Base-by-base conservation (phyloP, 768 basidiomycete genomes). In the Tylopilus intermedius region DNA sequence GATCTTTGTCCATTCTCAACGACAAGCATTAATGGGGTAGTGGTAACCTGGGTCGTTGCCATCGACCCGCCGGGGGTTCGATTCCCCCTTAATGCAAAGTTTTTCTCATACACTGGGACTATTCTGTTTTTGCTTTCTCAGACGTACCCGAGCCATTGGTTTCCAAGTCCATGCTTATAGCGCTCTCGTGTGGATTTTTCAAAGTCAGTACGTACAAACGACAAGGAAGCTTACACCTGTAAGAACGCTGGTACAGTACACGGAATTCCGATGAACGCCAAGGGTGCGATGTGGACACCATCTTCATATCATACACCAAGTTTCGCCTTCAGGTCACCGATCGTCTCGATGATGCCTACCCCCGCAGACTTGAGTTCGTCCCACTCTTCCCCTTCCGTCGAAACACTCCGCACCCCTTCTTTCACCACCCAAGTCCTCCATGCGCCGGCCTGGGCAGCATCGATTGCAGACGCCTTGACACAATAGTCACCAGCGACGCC, bases 11-110 rank as follows among this genome's bases (percentile, higher is more conserved):
- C 14, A n/a, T n/a, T n/a, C 15, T 3, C 4, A 14, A 15, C 33
- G 2, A 18, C 38, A 14, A 32, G 74, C 77, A 79, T 79, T 74
- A 79, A 77, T 80, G 76, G 33, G 33, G 33, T 33, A 33, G 33
- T 33, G 33, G 33, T 33, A 33, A 33, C 33, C 33, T 33, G 33
- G 49, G 49, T 79, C 76, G 77, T 79, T 79, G 78, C 77, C 78
- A 79, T 81, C 83, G 84, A 86, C 82, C 84, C 84, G 84, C 84
- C 84, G 84, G 83, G 84, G 83, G 84, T 86, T 86, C 83, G 82
- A 86, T 86, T 86, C 84, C 83, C 84, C 56, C 83, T 85, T 85
- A 83, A 85, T 85, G 84, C 84, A 51, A 0, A 8, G 15, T 50
- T 42, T 50, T 40, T 24, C 24, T 24, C 24, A 2, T 24, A 24